These are phyloP conservation scores for Amphibolis antarctica DNA, from an alignment of 106 monocot species.

Conservation along the genomic window DNA sequence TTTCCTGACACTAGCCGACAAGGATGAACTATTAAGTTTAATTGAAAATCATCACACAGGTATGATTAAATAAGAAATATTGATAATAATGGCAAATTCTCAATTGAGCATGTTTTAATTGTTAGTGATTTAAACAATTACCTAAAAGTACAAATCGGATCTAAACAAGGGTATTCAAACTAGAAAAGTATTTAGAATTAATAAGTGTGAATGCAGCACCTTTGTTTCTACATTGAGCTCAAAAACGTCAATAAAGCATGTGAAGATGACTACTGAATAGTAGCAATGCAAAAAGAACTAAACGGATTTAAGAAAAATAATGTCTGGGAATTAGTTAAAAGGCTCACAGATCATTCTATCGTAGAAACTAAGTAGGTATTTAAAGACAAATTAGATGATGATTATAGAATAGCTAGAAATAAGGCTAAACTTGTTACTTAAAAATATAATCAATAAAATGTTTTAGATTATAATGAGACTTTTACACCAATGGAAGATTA, in stretches of 20 bases:
- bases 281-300: not conserved
- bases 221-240: not conserved
- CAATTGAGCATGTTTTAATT: too few species aligned
- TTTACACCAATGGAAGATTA: too few species aligned
- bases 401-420: not conserved
- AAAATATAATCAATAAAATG: not conserved
- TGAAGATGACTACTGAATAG: not conserved
- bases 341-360: not conserved
- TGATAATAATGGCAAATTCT: too few species aligned
- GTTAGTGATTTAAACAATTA: too few species aligned
- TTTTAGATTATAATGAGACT: too few species aligned
- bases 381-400: not conserved
- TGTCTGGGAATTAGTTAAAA: not conserved
- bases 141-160: too few species aligned
- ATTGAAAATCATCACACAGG: too few species aligned
- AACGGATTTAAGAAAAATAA: too few species aligned
- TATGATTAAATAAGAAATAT: too few species aligned
- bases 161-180: not conserved
- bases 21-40: too few species aligned
- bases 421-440: not conserved
- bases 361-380: not conserved
- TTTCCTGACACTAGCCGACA: too few species aligned
- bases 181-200: not conserved
- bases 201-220: not conserved
- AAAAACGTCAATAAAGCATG: not conserved